phyloP scores from a whole-genome alignment of 495 filamentous ascomycete species.

The Amniculicola lignicola region DNA sequence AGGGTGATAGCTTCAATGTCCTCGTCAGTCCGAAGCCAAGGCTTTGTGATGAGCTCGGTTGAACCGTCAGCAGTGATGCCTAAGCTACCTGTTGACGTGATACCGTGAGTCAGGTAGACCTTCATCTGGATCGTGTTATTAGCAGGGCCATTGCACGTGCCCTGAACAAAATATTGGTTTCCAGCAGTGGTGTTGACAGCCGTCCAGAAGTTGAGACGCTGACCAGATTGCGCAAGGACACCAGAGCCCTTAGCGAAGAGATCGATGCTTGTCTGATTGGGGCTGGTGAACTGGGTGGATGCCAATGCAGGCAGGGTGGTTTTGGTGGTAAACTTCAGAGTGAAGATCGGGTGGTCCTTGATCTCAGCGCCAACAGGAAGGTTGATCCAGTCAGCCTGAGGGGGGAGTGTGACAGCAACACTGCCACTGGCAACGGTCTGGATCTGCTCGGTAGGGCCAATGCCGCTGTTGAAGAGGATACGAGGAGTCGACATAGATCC shows the following conservation, averaged over 20 bases:
- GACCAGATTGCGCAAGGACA: slow-evolving; percentile 15
- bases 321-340: slow-evolving; percentile 15
- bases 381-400: slow-evolving; percentile 21
- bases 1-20: slow-evolving; percentile 20
- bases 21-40: slow-evolving; percentile 33
- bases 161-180: slow-evolving; percentile 9
- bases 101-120: slow-evolving; percentile 47
- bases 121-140: slow-evolving; percentile 27
- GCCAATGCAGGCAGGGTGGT: slow-evolving; percentile 2
- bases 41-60: slow-evolving; percentile 34
- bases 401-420: slow-evolving; percentile 12
- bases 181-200: slow-evolving; percentile 15
- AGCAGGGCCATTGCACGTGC: slow-evolving; percentile 24
- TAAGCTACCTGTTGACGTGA: slow-evolving; percentile 40
- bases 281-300: slow-evolving; percentile 13
- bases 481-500: slow-evolving; percentile 21
- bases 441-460: slow-evolving; percentile 18
- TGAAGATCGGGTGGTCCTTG: slow-evolving; percentile 23
- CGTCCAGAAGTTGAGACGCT: slow-evolving; percentile 26
- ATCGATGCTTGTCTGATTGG: slow-evolving; percentile 18
- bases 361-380: slow-evolving; percentile 18
- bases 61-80: slow-evolving; percentile 37
- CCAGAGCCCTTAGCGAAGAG: slow-evolving; percentile 16
- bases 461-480: slow-evolving; percentile 18
- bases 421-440: slow-evolving; percentile 17